phyloP scores from a whole-genome alignment of 345 rosid species.

The Erysimum cheiranthoides region DNA sequence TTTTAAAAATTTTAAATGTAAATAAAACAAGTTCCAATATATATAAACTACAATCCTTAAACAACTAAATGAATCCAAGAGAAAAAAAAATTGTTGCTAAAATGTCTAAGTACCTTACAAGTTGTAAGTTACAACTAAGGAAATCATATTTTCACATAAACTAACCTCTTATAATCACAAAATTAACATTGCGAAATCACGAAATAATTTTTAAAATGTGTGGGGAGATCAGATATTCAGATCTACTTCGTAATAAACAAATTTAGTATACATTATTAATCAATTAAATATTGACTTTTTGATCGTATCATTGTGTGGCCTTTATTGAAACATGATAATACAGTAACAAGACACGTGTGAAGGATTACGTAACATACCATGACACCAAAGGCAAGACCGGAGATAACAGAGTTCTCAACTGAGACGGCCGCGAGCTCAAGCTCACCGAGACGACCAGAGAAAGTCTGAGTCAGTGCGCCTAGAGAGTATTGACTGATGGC shows the following conservation, averaged over 20 bases:
- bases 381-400: conserved; percentile 86
- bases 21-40: background rate
- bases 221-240: background rate
- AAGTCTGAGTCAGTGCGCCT: conserved; percentile 90
- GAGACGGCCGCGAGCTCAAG: conserved; percentile 88
- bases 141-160: background rate
- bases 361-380: conserved; percentile 62
- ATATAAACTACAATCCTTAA: no score
- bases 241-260: background rate
- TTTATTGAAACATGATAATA: background rate
- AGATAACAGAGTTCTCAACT: conserved; percentile 85
- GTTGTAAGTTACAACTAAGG: background rate
- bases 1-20: background rate
- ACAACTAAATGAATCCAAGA: background rate
- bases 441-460: conserved; percentile 75
- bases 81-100: background rate
- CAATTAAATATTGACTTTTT: background rate
- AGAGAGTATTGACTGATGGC: conserved; percentile 78
- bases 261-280: no score
- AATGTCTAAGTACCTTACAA: background rate
- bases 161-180: background rate
- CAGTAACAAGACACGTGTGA: background rate
- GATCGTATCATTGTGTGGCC: conserved; percentile 8
- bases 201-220: background rate
- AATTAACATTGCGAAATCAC: background rate